These are phyloP conservation scores for Aspergillus homomorphus DNA, from an alignment of 495 filamentous ascomycete species.

Conservation along the genomic window DNA sequence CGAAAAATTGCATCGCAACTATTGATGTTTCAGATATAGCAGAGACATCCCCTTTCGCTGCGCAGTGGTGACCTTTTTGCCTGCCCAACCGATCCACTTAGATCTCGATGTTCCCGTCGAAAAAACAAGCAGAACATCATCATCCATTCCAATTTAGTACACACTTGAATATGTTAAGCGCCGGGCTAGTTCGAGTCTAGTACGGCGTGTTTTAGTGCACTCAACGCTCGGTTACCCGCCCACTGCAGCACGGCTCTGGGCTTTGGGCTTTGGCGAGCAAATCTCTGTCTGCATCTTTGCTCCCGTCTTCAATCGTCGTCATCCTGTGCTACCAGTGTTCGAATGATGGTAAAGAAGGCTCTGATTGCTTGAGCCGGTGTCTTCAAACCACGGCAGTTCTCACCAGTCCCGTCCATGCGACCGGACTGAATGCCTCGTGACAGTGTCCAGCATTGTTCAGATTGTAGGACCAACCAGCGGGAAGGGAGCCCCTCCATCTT, in stretches of 20 bases:
- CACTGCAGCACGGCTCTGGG: no score
- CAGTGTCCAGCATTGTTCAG: slow-evolving; percentile 5
- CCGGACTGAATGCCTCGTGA: slow-evolving; percentile 3
- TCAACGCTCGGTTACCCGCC: slow-evolving; percentile 5
- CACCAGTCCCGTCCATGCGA: slow-evolving; percentile 6
- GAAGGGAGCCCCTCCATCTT: slow-evolving; percentile 11
- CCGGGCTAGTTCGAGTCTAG: slow-evolving; percentile 6
- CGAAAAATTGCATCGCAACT: background rate
- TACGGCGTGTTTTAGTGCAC: background rate
- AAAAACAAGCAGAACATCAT: no score
- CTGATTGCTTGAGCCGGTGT: no score
- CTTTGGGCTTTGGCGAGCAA: background rate
- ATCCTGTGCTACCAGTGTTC: background rate
- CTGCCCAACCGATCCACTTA: slow-evolving; percentile 6
- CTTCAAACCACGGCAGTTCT: background rate
- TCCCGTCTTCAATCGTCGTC: background rate
- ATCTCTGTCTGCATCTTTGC: background rate
- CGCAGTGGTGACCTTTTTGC: background rate
- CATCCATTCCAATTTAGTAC: no score
- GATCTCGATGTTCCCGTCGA: background rate
- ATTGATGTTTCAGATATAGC: slow-evolving; percentile 5
- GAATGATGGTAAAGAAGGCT: background rate
- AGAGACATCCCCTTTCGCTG: no score
- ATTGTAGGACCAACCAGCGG: slow-evolving; percentile 14
- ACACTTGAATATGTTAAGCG: slow-evolving; percentile 2